Evolutionary conservation across 768 basidiomycete species (phyloP), one percentile per base, ranked within the genome.

Genomic region (Leccinum variicolor): DNA sequence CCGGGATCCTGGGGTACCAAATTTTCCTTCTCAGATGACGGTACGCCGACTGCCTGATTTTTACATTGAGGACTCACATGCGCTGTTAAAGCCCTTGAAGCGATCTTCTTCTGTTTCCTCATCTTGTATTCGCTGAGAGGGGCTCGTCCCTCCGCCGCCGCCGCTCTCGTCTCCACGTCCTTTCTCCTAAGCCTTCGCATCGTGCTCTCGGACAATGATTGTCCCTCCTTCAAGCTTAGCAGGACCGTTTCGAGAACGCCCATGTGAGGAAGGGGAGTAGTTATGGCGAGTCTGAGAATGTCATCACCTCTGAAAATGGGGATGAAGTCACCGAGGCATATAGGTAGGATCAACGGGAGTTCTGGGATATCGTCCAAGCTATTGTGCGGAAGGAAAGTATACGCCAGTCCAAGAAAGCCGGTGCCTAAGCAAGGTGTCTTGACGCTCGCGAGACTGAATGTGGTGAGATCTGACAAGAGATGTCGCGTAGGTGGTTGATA

Each of bases 361-460:
- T 68, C 68, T 6, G 66, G 63, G 7, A 58, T 61, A 11, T 68
- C 68, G 19, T 70, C 68, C 51, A 15, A 31, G 48, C 5, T 19
- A 6, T 53, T 17, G 29, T 8, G 14, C 25, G 4, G 46, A 31
- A 34, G 21, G 39, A 47, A 57, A 4, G 66, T 50, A 36, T 53
- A 33, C 13, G 55, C 55, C 34, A 70, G 33, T 29, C 67, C 67
- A 15, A 69, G 58, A 49, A 70, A 70, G 31, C 61, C 55, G 2
- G 67, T 68, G 28, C 67, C 68, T 14, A 60, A 29, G 26, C 26
- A 60, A 9, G 63, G 58, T 3, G 52, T 43, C 60, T 54, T 61
- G 58, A 70, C 52, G 6, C 66, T 68, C 8, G 68, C 68, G 36
- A 70, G 68, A 21, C 53, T 69, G 49, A 69, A 68, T 1, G 58